Conservation (phyloP, 2,329 filamentous ascomycete species). For the Orbilia blumenaviensis region DNA sequence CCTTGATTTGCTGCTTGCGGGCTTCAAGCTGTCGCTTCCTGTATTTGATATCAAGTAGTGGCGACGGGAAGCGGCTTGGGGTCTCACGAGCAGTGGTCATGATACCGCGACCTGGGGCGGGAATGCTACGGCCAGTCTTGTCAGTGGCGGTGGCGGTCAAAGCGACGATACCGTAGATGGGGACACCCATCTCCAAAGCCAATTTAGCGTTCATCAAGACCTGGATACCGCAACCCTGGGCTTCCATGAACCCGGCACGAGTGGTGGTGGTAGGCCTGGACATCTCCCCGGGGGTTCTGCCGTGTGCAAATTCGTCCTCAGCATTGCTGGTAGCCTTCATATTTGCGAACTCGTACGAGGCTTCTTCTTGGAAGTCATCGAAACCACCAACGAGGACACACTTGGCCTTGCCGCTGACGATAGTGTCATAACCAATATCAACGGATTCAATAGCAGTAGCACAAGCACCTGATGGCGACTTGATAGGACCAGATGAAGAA, state of each 20-base stretch:
- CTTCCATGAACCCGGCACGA: conserved; percentile 98
- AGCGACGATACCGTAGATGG: conserved; percentile 93
- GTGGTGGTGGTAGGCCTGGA: conserved; percentile 97
- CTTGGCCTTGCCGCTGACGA: conserved; percentile 96
- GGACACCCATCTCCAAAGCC: conserved; percentile 97
- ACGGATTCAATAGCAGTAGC: conserved; percentile 97
- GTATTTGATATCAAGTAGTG: conserved; percentile 96
- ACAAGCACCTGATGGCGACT: conserved; percentile 97
- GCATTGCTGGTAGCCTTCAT: conserved; percentile 99
- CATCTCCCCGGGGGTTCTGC: conserved; percentile 96
- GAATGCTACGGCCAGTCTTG: conserved; percentile 98
- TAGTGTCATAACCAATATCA: conserved; percentile 97
- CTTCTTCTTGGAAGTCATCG: conserved; percentile 98
- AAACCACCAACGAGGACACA: conserved; percentile 98
- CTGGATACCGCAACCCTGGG: conserved; percentile 97
- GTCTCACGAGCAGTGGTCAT: conserved; percentile 93
- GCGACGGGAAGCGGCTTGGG: conserved; percentile 89
- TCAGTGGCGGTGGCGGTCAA: conserved; percentile 96
- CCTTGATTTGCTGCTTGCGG: conserved; percentile 91
- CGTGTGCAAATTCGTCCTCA: conserved; percentile 93
- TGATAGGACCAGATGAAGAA: conserved; percentile 96
- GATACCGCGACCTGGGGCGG: conserved; percentile 94
- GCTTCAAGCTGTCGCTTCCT: conserved; percentile 92
- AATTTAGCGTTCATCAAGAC: conserved; percentile 97
- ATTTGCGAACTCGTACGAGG: conserved; percentile 99